Conservation (phyloP, 1,284 basidiomycete species). For the Fistulina hepatica region DNA sequence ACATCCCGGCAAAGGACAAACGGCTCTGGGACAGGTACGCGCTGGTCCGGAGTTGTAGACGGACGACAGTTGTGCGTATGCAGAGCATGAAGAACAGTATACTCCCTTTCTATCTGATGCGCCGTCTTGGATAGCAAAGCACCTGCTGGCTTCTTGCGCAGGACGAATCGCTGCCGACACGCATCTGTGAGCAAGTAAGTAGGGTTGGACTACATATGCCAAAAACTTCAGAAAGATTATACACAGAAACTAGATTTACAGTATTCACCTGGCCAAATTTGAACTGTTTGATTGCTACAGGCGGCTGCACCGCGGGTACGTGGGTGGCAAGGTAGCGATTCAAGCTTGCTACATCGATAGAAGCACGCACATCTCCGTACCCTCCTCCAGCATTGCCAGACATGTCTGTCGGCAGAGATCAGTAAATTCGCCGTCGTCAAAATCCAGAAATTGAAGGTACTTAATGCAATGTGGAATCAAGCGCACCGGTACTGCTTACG, state of each 20-base stretch:
- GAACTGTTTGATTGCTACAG: conserved; percentile 84
- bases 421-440: no score
- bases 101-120: conserved; percentile 92
- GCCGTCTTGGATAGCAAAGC: conserved; percentile 79
- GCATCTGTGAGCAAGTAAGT: conserved; percentile 85
- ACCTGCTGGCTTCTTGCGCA: conserved; percentile 92
- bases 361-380: conserved; percentile 46
- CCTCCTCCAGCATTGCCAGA: no score
- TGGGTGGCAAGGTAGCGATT: conserved; percentile 56
- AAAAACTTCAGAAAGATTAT: not conserved
- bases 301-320: conserved; percentile 49
- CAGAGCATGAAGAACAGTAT: conserved; percentile 67
- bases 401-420: no score
- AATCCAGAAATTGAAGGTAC: no score
- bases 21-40: conserved; percentile 81
- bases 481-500: no score
- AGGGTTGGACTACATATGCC: conserved; percentile 69
- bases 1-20: conserved; percentile 75
- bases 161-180: conserved; percentile 61
- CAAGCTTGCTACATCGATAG: conserved; percentile 55
- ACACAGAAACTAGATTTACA: not conserved
- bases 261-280: conserved; percentile 62
- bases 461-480: no score
- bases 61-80: conserved; percentile 59
- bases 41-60: conserved; percentile 35